A percentile compares a stretch with the other conserved stretches of the same genome.
Conservation (phyloP, 2,329 filamentous ascomycete genomes). For the Alternaria consortialis region DNA sequence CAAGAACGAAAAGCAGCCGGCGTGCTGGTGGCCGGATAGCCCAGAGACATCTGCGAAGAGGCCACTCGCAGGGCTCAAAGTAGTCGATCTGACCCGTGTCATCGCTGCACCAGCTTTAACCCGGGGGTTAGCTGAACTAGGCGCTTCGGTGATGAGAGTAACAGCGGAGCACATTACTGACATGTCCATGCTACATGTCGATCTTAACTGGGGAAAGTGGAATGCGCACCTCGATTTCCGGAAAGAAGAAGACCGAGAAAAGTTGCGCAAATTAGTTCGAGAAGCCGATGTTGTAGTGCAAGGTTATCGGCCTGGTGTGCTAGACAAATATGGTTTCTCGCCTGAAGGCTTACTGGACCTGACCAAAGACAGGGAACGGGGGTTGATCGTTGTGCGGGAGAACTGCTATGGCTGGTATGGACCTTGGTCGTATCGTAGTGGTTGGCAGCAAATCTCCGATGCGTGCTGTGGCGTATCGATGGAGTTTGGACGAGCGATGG, state of each 20-base stretch:
- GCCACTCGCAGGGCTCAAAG: conserved; percentile 59
- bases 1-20: conserved; percentile 37
- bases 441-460: conserved; percentile 65
- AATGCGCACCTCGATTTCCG: conserved; percentile 57
- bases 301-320: conserved; percentile 58
- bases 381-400: conserved; percentile 60
- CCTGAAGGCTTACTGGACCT: conserved; percentile 54
- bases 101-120: conserved; percentile 60
- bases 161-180: conserved; percentile 54
- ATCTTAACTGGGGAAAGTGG: conserved; percentile 63
- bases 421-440: conserved; percentile 56
- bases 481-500: conserved; percentile 59
- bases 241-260: conserved; percentile 49
- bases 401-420: conserved; percentile 65
- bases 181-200: conserved; percentile 53
- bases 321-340: conserved; percentile 60
- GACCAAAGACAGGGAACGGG: conserved; percentile 52
- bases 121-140: conserved; percentile 56
- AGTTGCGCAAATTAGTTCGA: conserved; percentile 53
- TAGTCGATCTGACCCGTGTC: conserved; percentile 61
- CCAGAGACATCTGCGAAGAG: conserved; percentile 37
- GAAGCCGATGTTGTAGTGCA: conserved; percentile 63
- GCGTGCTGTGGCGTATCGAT: conserved; percentile 57
- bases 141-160: conserved; percentile 59
- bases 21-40: conserved; percentile 56